A percentile compares a stretch with the other conserved stretches of the same genome.
Evolutionary conservation across 1,139 yeast genomes (phyloP).

Genomic region (Pichia sorboxylosa): DNA sequence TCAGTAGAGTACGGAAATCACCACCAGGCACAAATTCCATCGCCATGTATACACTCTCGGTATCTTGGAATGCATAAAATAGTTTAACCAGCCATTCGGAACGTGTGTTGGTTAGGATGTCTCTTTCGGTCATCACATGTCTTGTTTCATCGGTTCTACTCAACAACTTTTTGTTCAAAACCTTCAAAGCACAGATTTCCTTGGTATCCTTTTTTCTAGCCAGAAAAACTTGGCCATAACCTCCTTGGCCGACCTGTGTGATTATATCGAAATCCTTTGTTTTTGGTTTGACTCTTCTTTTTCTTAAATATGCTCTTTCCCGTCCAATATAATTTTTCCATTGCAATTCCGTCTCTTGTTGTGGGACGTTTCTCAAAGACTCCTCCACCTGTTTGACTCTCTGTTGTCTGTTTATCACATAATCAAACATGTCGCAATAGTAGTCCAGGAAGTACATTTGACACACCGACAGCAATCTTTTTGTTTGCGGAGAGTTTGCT

Average conservation of each 20-base stretch:
- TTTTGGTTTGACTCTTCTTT: slow-evolving; percentile 82
- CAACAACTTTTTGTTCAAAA: slow-evolving; percentile 75
- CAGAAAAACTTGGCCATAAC: slow-evolving; percentile 92
- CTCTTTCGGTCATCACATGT: slow-evolving; percentile 92
- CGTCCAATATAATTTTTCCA: slow-evolving; percentile 77
- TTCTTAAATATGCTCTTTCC: slow-evolving; percentile 76
- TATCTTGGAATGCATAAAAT: slow-evolving; percentile 89
- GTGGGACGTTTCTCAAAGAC: slow-evolving; percentile 37
- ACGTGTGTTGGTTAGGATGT: slow-evolving; percentile 86
- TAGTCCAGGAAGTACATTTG: slow-evolving; percentile 77
- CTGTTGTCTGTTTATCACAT: slow-evolving; percentile 77
- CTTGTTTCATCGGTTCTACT: slow-evolving; percentile 89
- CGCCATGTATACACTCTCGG: slow-evolving; percentile 81
- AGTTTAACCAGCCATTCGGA: slow-evolving; percentile 94
- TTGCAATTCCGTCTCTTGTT: slow-evolving; percentile 30
- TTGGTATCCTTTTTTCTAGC: slow-evolving; percentile 91
- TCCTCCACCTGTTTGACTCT: slow-evolving; percentile 58
- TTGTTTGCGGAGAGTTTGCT: slow-evolving; percentile 66
- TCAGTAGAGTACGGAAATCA: slow-evolving; percentile 87
- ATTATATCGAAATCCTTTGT: slow-evolving; percentile 93
- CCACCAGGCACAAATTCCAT: slow-evolving; percentile 99
- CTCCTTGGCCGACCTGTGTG: slow-evolving; percentile 99
- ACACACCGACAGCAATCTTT: slow-evolving; percentile 77
- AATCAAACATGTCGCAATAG: slow-evolving; percentile 92
- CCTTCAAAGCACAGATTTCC: slow-evolving; percentile 92